phyloP scores from a whole-genome alignment of 2,329 filamentous ascomycete species.

The Dactylonectria estremocensis region DNA sequence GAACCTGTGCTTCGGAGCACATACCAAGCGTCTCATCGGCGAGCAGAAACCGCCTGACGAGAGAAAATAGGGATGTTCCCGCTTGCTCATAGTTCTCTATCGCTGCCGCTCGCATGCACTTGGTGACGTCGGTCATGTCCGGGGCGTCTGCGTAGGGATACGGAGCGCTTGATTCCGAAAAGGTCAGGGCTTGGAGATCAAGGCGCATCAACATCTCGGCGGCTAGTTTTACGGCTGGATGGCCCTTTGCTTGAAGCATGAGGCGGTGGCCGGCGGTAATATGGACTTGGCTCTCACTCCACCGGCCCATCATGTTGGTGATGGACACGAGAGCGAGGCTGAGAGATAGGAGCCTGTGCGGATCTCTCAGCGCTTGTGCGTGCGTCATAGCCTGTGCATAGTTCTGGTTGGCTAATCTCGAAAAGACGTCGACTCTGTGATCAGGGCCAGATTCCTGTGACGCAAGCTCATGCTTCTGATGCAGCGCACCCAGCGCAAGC shows the following conservation, averaged over 20 bases:
- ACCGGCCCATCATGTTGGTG: constrained; percentile 51
- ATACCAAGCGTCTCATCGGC: constrained; percentile 31
- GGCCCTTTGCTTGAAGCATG: constrained; percentile 38
- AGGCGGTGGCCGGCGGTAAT: constrained; percentile 50
- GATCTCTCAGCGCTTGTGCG: constrained; percentile 46
- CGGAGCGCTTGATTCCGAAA: constrained; percentile 51
- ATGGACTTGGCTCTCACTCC: constrained; percentile 51
- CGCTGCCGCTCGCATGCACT: constrained; percentile 23
- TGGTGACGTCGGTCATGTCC: constrained; percentile 30
- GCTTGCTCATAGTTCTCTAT: constrained; percentile 44
- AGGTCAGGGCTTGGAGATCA: constrained; percentile 55
- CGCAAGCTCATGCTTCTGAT: constrained; percentile 45
- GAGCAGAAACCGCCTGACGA: constrained; percentile 43
- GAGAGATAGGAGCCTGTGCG: constrained; percentile 48
- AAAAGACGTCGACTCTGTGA: constrained; percentile 23
- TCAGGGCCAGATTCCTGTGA: constrained; percentile 24
- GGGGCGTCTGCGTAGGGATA: constrained; percentile 46
- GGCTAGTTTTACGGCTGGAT: constrained; percentile 32
- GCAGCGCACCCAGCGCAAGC: constrained; percentile 54
- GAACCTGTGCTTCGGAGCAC: not conserved
- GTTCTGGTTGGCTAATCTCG: constrained; percentile 43
- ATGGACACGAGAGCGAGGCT: constrained; percentile 53
- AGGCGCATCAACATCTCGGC: constrained; percentile 49
- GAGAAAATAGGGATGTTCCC: constrained; percentile 39
- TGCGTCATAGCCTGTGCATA: constrained; percentile 50